phyloP scores from a whole-genome alignment of 768 basidiomycete species.

The Inosperma sp. region DNA sequence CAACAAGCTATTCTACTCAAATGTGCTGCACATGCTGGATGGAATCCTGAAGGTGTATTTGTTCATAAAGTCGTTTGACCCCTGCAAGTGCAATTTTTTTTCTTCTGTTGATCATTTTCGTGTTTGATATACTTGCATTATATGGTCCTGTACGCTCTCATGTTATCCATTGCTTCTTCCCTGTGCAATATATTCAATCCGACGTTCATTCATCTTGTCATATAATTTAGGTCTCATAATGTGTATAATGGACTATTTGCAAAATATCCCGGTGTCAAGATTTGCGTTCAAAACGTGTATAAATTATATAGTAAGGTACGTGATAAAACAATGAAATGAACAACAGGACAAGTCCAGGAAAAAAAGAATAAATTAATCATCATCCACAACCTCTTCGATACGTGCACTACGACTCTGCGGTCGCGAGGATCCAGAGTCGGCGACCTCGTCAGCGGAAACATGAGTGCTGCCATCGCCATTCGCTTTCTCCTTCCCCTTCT shows the following conservation, averaged over 20 bases:
- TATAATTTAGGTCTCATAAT: neutral
- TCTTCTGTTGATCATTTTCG: neutral
- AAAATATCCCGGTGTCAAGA: neutral
- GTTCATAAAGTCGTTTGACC: neutral
- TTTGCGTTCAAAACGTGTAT: neutral
- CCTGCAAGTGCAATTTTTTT: neutral
- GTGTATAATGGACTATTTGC: neutral
- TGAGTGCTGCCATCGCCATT: constrained; percentile 23
- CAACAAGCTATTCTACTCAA: constrained; percentile 25
- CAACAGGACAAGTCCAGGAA: too few relatives aligned
- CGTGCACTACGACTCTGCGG: constrained; percentile 40
- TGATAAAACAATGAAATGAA: neutral
- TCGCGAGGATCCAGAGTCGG: constrained; percentile 39
- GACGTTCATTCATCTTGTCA: neutral
- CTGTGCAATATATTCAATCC: too few relatives aligned
- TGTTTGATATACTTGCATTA: neutral
- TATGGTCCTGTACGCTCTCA: too few relatives aligned
- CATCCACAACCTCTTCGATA: constrained; percentile 44
- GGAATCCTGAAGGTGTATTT: constrained; percentile 15
- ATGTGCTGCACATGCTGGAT: constrained; percentile 32
- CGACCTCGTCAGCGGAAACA: constrained; percentile 43
- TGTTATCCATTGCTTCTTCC: too few relatives aligned
- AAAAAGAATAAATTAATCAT: neutral
- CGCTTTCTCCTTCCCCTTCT: constrained; percentile 37
- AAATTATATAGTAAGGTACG: constrained; percentile 1